Base-by-base conservation (phyloP, 805 yeast species). In the Cyberlindnera japonica region DNA sequence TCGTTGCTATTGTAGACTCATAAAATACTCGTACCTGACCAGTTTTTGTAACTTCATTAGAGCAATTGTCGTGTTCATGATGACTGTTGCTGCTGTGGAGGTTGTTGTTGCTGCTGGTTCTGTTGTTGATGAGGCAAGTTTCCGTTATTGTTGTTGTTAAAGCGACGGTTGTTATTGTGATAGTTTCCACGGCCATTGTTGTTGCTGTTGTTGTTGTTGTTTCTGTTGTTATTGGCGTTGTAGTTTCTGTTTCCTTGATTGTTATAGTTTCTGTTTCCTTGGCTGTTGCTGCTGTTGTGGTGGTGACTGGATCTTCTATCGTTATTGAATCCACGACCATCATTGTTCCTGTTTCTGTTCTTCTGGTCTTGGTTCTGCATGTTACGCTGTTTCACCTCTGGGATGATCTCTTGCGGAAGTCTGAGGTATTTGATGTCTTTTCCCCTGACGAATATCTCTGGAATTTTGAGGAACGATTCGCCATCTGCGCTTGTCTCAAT, bases 401-500 rank as follows among this genome's bases (percentile, higher is more conserved):
- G 89, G 69, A 85, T 84, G 30, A 83, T 69, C 54, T 79, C 83
- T 51, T 84, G 86, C 21, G 86, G 87, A 59, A 85, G 69, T 63
- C 87, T 78, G 48, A 85, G 71, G 53, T 78, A 79, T 58, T 84
- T 85, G 64, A 88, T 83, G 54, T 85, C 91, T 48, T 75, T 82
- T 32, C 97, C 97, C 59, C 90, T 80, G 28, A 90, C 76, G 58
- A 89, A 90, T 42, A 83, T 74, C 54, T 86, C 95, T 3, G 80
- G 77, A 33, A 83, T 63, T 56, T 81, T 80, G 38, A 72, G 61
- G 59, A 76, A 84, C 39, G 68, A 69, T 48, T 75, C 79, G 27
- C 85, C 91, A 50, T 72, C 59, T 30, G 77, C 68, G 52, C 77
- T 77, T 13, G 81, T 74, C 57, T 81, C 84, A 35, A 80, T 75